These are phyloP conservation scores for Lentinula lateritia DNA, from an alignment of 768 basidiomycete genomes.

Conservation along the genomic window DNA sequence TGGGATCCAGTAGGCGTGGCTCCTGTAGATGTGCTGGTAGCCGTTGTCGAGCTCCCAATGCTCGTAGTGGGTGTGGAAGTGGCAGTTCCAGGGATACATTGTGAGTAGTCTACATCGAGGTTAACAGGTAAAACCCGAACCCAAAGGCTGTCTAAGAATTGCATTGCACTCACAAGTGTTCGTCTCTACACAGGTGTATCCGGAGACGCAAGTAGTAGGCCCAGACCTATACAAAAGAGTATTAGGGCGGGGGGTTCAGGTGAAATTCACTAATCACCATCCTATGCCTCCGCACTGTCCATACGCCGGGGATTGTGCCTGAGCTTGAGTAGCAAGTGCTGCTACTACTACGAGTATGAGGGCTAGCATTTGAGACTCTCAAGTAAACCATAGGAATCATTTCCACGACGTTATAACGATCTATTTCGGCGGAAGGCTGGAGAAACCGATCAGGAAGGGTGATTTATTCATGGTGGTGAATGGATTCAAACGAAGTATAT, in stretches of 20 bases:
- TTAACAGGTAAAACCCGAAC: not conserved
- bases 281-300: constrained; percentile 39
- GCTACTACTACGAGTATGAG: not conserved
- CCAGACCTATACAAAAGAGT: constrained; percentile 28
- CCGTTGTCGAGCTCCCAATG: constrained; percentile 19
- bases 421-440: not conserved
- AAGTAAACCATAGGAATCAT: too few species aligned
- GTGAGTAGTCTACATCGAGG: constrained; percentile 39
- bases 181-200: constrained; percentile 34
- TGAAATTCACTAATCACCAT: constrained; percentile 21
- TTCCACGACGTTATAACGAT: too few species aligned
- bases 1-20: constrained; percentile 38
- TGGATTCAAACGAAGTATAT: not conserved
- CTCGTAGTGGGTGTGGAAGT: constrained; percentile 21
- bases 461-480: too few species aligned
- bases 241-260: not conserved
- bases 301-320: constrained; percentile 34
- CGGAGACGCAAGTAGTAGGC: constrained; percentile 35
- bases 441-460: not conserved
- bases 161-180: constrained; percentile 28
- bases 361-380: not conserved
- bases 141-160: not conserved
- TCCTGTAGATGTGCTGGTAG: constrained; percentile 25
- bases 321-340: constrained; percentile 6
- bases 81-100: constrained; percentile 40